Base-by-base conservation (phyloP, 2,329 filamentous ascomycete genomes). In the Verticillium alfalfae region DNA sequence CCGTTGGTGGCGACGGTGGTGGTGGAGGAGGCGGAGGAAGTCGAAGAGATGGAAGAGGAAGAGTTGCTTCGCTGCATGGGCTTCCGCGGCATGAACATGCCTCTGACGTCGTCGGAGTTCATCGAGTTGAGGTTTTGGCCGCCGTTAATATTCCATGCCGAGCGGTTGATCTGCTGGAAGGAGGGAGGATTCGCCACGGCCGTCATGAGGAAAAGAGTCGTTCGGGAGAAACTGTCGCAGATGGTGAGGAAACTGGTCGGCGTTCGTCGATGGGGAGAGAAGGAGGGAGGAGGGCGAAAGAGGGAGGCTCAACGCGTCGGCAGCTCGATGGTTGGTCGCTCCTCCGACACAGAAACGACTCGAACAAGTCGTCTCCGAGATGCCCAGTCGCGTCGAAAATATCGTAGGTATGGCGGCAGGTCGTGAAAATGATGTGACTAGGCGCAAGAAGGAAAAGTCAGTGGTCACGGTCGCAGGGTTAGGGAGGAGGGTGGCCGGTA, bases 81-180 rank as follows among this genome's bases (percentile, higher is more conserved):
- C 79, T 97, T 97, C 70, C 93, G 91, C 71, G 92, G 91, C 84
- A 91, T 89, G 75, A 96, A 92, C 85, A 96, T 93, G 75, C 90
- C 89, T 78, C 90, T 87, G 67, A 89, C 87, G 77, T 96, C 92
- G 79, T 96, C 92, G 74, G 88, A 79, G 78, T 90, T 91, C 87
- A 92, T 91, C 72, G 89, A 83, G 79, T 84, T 80, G 69, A 78
- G 76, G 62, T 75, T 69, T 70, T 80, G 78, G 64, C 74, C 73
- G 68, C 81, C 80, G 77, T 82, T 87, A 84, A 84, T 79, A 73
- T 83, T 80, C 86, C 86, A 89, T 88, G 79, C 81, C 81, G 84
- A 81, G 75, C 86, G 82, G 72, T 84, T 87, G 71, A 86, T 82
- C 71, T 84, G 84, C 72, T 83, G 78, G 71, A 89, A 87, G 72